phyloP scores from a whole-genome alignment of 495 filamentous ascomycete species.

The Penicillium parvum region DNA sequence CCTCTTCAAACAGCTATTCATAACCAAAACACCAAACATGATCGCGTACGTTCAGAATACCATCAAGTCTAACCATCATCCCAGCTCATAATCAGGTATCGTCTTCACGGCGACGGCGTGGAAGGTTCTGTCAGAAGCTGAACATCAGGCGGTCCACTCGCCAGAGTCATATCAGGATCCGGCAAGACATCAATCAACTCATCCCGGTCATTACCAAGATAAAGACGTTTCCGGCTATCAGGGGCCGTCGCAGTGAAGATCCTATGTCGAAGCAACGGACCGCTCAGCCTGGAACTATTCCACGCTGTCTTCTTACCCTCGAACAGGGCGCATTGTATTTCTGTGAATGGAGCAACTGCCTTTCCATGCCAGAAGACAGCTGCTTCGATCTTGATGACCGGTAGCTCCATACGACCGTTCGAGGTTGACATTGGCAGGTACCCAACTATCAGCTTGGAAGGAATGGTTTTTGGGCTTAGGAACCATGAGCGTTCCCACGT shows the following conservation, averaged over 20 bases:
- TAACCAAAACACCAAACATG: too few species aligned
- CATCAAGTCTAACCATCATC: too few species aligned
- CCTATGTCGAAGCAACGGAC: slow-evolving; percentile 3
- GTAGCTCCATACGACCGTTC: background rate
- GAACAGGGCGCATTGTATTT: too few species aligned
- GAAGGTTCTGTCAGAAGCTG: too few species aligned
- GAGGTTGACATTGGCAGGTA: too few species aligned
- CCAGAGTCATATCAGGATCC: background rate
- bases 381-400: background rate
- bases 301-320: too few species aligned
- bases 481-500: background rate
- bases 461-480: background rate
- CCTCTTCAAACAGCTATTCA: too few species aligned
- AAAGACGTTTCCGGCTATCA: background rate
- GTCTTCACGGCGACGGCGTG: too few species aligned
- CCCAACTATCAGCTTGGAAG: background rate
- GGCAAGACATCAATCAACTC: background rate
- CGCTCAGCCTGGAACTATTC: slow-evolving; percentile 2
- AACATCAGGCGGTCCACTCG: too few species aligned
- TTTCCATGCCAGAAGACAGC: background rate
- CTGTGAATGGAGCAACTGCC: background rate
- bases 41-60: too few species aligned
- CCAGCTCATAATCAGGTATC: too few species aligned
- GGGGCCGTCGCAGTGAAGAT: slow-evolving; percentile 8
- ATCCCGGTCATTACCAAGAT: background rate